Evolutionary conservation across 1,284 basidiomycete genomes (phyloP).

Genomic region (Ustilago lituana): DNA sequence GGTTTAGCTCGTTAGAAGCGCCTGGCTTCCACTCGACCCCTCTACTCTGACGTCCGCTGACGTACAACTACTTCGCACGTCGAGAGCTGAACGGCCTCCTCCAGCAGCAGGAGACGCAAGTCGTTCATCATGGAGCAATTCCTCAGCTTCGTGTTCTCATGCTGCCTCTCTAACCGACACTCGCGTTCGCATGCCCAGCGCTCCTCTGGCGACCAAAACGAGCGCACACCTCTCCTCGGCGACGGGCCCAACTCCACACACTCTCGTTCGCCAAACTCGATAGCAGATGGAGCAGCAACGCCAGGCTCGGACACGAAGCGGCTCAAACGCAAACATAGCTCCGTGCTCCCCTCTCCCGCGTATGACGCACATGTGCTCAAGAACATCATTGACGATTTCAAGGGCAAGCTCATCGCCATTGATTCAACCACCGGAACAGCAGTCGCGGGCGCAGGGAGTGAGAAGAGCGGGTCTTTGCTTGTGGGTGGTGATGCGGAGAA

Average conservation of each 20-base stretch:
- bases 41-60: no score
- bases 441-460: not conserved
- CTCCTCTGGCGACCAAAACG: slow-evolving; percentile 4
- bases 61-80: no score
- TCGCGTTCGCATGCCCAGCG: not conserved
- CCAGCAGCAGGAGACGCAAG: no score
- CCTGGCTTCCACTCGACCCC: no score
- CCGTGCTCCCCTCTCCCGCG: slow-evolving; percentile 25
- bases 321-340: slow-evolving; percentile 9
- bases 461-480: not conserved
- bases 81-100: no score
- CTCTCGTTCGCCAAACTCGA: no score
- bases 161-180: slow-evolving; percentile 29
- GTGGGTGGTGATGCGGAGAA: not conserved
- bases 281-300: slow-evolving; percentile 6
- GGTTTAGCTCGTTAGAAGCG: no score
- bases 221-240: slow-evolving; percentile 27
- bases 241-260: slow-evolving; percentile 5
- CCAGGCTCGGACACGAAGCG: slow-evolving; percentile 10
- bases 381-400: slow-evolving; percentile 26
- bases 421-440: slow-evolving; percentile 5
- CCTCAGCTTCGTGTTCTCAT: slow-evolving; percentile 28
- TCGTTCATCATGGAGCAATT: slow-evolving; percentile 22
- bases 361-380: slow-evolving; percentile 27
- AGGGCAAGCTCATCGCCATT: slow-evolving; percentile 14